Conservation (phyloP, 1,284 basidiomycete species). For the Microbotryum intermedium region DNA sequence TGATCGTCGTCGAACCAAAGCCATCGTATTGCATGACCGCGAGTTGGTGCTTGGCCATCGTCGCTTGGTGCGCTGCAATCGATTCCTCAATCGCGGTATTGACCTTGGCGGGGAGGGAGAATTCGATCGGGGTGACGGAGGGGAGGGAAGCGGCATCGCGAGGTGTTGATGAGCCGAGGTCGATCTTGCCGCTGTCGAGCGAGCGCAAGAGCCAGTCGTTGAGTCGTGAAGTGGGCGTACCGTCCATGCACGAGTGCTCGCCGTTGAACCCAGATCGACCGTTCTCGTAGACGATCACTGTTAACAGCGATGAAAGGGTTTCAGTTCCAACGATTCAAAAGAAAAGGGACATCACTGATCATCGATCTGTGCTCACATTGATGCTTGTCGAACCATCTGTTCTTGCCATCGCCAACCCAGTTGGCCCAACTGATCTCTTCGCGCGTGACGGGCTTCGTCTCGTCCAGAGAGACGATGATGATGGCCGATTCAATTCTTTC, state of each 20-base stretch:
- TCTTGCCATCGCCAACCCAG: slow-evolving; percentile 88
- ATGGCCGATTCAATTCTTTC: slow-evolving; percentile 83
- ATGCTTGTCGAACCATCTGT: slow-evolving; percentile 97
- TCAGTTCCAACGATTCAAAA: neutral
- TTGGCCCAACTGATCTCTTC: slow-evolving; percentile 74
- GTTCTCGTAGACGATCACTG: slow-evolving; percentile 85
- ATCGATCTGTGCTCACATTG: slow-evolving; percentile 52
- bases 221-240: slow-evolving; percentile 86
- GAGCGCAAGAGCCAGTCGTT: slow-evolving; percentile 88
- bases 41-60: slow-evolving; percentile 73
- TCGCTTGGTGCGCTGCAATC: slow-evolving; percentile 61
- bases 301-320: neutral
- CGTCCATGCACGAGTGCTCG: slow-evolving; percentile 84
- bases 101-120: slow-evolving; percentile 55
- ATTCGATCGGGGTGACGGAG: slow-evolving; percentile 58
- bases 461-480: slow-evolving; percentile 79
- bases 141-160: slow-evolving; percentile 48
- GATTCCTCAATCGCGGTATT: slow-evolving; percentile 46
- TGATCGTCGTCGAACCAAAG: slow-evolving; percentile 83
- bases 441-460: slow-evolving; percentile 63
- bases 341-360: slow-evolving; percentile 13
- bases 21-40: slow-evolving; percentile 80
- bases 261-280: slow-evolving; percentile 80
- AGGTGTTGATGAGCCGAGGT: slow-evolving; percentile 49
- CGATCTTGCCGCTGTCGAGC: slow-evolving; percentile 67